Conservation (phyloP, 352 stramenopile species). For the Phytopythium helicoides region DNA sequence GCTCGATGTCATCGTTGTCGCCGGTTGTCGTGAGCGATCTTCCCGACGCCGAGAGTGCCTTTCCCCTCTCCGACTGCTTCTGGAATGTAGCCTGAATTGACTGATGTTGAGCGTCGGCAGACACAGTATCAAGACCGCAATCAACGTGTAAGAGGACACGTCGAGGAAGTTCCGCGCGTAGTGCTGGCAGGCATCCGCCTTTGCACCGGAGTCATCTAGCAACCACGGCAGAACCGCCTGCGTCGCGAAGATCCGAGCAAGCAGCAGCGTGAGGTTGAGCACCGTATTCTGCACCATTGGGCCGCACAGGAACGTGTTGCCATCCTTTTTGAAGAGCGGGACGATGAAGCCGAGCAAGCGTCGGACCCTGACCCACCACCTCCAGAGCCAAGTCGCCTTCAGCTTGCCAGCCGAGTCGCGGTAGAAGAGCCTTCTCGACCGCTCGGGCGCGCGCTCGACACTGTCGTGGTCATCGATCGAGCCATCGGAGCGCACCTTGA, state of each 20-base stretch:
- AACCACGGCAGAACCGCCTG: constrained; percentile 38
- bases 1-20: constrained; percentile 12
- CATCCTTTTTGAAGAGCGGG: constrained; percentile 60
- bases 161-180: constrained; percentile 66
- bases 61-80: constrained; percentile 19
- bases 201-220: constrained; percentile 16
- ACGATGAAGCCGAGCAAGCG: constrained; percentile 46
- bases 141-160: constrained; percentile 58
- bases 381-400: constrained; percentile 50
- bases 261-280: constrained; percentile 61
- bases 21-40: constrained; percentile 28
- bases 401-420: constrained; percentile 49
- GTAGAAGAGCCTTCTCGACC: constrained; percentile 65
- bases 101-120: constrained; percentile 63
- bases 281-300: constrained; percentile 74
- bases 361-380: constrained; percentile 47
- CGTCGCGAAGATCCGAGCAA: constrained; percentile 49
- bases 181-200: constrained; percentile 35
- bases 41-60: constrained; percentile 10
- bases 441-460: neutral
- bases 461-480: too few species aligned
- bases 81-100: constrained; percentile 51
- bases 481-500: too few species aligned
- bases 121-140: constrained; percentile 63
- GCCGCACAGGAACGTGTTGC: constrained; percentile 76